A percentile compares a stretch with the other conserved stretches of the same genome.
These are phyloP conservation scores for Suhomyces taliae DNA, from an alignment of 1,139 yeast species.

Conservation along the genomic window DNA sequence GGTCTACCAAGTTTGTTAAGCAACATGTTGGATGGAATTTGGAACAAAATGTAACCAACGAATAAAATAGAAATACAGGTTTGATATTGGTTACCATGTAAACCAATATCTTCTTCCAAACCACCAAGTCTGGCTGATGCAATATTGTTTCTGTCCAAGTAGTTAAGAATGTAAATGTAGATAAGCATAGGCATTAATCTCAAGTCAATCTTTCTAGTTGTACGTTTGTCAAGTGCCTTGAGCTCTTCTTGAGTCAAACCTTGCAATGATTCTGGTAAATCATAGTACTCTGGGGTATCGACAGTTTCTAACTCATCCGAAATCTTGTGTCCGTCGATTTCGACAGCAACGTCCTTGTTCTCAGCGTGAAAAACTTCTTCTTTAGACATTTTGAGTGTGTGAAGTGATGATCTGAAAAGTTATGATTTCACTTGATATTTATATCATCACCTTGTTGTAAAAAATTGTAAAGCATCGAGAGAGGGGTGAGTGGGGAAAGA, in stretches of 20 bases:
- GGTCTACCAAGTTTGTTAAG: conserved; percentile 53
- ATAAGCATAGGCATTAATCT: conserved; percentile 57
- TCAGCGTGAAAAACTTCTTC: conserved; percentile 1
- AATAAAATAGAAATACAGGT: conserved; percentile 57
- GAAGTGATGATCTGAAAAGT: background rate
- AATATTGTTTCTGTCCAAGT: conserved; percentile 60
- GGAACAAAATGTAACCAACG: conserved; percentile 62
- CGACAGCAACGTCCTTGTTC: conserved; percentile 1
- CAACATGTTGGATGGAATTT: conserved; percentile 54
- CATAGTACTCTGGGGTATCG: conserved; percentile 9
- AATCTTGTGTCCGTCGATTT: conserved; percentile 1
- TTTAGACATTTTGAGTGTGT: background rate
- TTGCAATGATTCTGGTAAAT: conserved; percentile 35
- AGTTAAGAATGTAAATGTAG: conserved; percentile 52
- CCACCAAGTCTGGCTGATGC: conserved; percentile 65
- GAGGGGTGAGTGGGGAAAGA: background rate
- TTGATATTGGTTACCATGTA: conserved; percentile 53
- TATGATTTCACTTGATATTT: background rate
- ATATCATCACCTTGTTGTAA: background rate
- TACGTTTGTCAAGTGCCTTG: conserved; percentile 36
- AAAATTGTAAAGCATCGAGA: background rate
- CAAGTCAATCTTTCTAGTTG: conserved; percentile 50
- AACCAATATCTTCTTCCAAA: conserved; percentile 49
- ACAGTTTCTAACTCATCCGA: conserved; percentile 4
- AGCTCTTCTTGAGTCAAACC: conserved; percentile 38